Evolutionary conservation across 805 yeast species (phyloP).

Genomic region (Wickerhamiella sergipiensis): DNA sequence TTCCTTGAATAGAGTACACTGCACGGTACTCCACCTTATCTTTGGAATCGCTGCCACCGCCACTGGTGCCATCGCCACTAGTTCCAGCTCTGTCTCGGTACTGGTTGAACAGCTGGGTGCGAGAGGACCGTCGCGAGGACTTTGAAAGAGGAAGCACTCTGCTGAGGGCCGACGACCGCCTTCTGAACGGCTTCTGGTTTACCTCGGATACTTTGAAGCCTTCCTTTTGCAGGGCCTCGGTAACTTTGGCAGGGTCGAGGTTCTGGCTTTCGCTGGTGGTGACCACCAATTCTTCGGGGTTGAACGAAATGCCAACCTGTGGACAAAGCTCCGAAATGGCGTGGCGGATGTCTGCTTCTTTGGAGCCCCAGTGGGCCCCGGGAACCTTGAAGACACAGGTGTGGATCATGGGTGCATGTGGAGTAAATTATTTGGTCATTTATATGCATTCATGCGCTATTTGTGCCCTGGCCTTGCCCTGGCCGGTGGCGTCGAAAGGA

Average conservation of each 20-base stretch:
- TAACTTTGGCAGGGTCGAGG: neutral
- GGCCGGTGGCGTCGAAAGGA: too few species aligned
- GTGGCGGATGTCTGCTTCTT: neutral
- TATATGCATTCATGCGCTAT: neutral
- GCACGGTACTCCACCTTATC: constrained; percentile 28
- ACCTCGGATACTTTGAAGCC: neutral
- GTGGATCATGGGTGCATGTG: neutral
- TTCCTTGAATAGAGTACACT: constrained; percentile 44
- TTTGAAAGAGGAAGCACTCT: neutral
- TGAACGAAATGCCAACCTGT: neutral
- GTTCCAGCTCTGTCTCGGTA: neutral
- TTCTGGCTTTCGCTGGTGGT: neutral
- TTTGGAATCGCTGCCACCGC: neutral
- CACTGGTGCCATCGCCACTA: neutral
- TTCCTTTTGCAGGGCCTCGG: neutral
- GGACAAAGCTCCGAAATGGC: neutral
- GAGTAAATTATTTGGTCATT: neutral
- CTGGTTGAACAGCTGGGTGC: neutral
- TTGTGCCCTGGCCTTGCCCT: neutral
- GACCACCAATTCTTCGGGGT: neutral
- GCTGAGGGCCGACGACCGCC: neutral
- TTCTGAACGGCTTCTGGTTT: neutral
- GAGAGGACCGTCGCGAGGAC: neutral
- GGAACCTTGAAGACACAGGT: neutral
- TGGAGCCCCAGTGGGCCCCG: neutral